Evolutionary conservation across 139 green algal species (phyloP), one percentile per base, ranked within the genome.

Genomic region (Closterium sp.): DNA sequence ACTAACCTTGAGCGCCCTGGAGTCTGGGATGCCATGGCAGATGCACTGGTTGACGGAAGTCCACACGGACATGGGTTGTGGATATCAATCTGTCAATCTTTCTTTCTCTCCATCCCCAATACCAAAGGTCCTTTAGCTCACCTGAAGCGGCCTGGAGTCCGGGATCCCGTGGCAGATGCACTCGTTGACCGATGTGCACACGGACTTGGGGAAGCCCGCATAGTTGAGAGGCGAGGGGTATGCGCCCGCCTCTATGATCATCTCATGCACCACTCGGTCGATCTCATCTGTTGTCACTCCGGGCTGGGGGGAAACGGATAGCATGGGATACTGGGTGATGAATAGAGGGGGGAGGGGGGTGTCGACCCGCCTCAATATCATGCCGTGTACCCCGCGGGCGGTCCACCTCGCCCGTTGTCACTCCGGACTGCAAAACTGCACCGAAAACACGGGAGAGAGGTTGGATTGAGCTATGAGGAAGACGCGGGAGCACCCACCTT

Each of bases 11-110:
- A 95, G 87, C 2, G 88, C 25, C 12, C 91, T 32, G 9, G 84
- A 92, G 93, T 98, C 97, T 10, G 97, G 97, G 66, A 98, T 98
- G 89, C 97, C 98, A 94, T 99, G 98, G 94, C 98, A 99, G 34
- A 99, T 97, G 92, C 96, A 98, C 95, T 99, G 98, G 94, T 99
- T 99, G 19, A 99, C 95, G 1, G 93, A 97, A 34, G 98, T 69
- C 12, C 98, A 99, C 33, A 99, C 98, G 36, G 92, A 97, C 95
- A 99, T 99, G 83, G 98, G 98, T n/a, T n/a, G n/a, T n/a, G n/a
- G n/a, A n/a, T n/a, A n/a, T n/a, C n/a, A n/a, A n/a, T n/a, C n/a
- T n/a, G n/a, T n/a, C n/a, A n/a, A n/a, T n/a, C n/a, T n/a, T n/a
- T n/a, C n/a, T n/a, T n/a, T n/a, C n/a, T n/a, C n/a, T n/a, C n/a